Conservation (phyloP, 1,284 basidiomycete genomes). For the Gyrodon tennesseensis region DNA sequence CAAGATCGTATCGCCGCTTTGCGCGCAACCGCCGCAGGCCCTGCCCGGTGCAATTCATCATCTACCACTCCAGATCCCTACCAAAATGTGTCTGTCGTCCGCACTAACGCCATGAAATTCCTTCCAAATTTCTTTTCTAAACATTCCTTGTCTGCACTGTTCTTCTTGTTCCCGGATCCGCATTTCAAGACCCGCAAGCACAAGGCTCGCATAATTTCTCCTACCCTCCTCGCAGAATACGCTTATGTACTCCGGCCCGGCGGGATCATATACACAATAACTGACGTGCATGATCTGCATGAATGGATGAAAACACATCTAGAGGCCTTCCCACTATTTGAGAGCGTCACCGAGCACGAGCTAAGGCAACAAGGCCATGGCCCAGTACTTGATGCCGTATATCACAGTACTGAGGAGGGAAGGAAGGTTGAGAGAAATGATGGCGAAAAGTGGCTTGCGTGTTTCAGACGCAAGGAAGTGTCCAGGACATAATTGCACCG, state of each 20-base stretch:
- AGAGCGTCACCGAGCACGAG: constrained; percentile 71
- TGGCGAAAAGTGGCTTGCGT: constrained; percentile 87
- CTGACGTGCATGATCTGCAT: constrained; percentile 93
- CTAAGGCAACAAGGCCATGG: constrained; percentile 72
- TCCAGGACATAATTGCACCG: constrained; percentile 29
- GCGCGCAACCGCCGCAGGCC: constrained; percentile 56
- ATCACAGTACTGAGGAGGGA: constrained; percentile 90
- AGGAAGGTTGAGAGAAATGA: constrained; percentile 94
- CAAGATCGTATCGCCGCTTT: constrained; percentile 91
- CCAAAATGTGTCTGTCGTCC: constrained; percentile 93
- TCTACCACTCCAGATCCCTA: constrained; percentile 51
- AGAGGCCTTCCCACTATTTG: constrained; percentile 83
- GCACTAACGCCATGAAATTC: constrained; percentile 99
- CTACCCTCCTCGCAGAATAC: constrained; percentile 91
- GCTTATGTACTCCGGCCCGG: constrained; percentile 90
- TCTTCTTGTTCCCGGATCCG: constrained; percentile 99
- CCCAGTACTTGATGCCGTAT: constrained; percentile 77
- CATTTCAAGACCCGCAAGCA: constrained; percentile 99
- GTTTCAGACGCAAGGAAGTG: constrained; percentile 68
- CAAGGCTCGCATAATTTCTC: constrained; percentile 97
- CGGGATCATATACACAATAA: constrained; percentile 97
- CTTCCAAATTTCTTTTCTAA: constrained; percentile 96
- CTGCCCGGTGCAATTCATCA: constrained; percentile 31
- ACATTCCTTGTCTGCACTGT: constrained; percentile 88
- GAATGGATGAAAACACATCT: constrained; percentile 96